These are phyloP conservation scores for Saturnispora diversa DNA, from an alignment of 805 yeast species.

Conservation along the genomic window DNA sequence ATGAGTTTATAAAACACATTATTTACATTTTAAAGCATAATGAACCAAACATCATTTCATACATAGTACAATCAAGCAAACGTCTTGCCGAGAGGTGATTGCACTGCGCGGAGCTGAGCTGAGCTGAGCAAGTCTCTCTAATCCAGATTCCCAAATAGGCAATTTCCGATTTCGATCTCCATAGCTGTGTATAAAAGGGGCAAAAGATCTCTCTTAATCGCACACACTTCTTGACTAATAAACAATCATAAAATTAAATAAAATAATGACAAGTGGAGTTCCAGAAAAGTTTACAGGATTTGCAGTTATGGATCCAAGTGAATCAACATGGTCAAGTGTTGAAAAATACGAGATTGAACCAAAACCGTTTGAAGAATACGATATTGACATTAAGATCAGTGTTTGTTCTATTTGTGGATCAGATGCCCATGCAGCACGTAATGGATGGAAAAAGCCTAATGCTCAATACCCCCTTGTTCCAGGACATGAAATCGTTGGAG, in stretches of 20 bases:
- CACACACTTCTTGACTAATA: no score
- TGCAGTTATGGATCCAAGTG: constrained; percentile 30
- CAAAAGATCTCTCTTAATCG: no score
- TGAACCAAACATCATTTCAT: not conserved
- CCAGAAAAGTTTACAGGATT: constrained; percentile 35
- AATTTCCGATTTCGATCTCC: no score
- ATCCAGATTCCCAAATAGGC: no score
- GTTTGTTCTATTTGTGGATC: constrained; percentile 54
- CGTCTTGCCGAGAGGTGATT: no score
- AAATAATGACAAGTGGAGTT: constrained; percentile 12
- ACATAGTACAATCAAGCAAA: not conserved
- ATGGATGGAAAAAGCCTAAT: constrained; percentile 40
- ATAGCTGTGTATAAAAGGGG: not conserved
- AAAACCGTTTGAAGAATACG: constrained; percentile 32
- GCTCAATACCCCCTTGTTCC: constrained; percentile 30
- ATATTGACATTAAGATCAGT: constrained; percentile 37
- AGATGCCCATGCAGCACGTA: constrained; percentile 44
- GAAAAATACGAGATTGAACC: constrained; percentile 28
- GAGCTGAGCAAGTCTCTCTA: no score
- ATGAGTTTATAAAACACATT: no score
- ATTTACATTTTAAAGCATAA: no score
- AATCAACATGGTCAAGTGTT: constrained; percentile 29
- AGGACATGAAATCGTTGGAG: constrained; percentile 64
- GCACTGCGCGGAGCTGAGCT: no score
- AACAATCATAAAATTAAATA: no score